Evolutionary conservation across 208 protist genomes (phyloP).

Genomic region (Crithidia bombi): DNA sequence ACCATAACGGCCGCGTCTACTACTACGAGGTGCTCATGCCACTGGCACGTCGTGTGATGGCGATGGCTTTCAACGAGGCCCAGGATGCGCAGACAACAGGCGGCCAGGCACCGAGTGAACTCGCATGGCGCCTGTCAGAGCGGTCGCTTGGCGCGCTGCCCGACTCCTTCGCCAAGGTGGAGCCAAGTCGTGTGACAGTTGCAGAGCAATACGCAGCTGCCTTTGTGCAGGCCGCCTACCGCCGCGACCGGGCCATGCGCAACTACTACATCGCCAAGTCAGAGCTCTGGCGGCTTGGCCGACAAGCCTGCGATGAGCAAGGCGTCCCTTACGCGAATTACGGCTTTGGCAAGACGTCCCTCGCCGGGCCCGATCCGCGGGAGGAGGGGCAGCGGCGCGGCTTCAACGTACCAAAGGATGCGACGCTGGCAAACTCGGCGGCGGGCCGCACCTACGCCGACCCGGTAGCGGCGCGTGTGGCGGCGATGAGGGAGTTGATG

Average conservation of each 20-base stretch:
- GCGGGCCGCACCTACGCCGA: constrained; percentile 27
- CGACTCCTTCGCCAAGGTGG: constrained; percentile 23
- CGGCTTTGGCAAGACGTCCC: constrained; percentile 61
- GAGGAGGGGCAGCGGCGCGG: constrained; percentile 58
- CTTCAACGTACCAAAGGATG: constrained; percentile 49
- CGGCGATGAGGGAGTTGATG: constrained; percentile 27
- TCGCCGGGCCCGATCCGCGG: constrained; percentile 61
- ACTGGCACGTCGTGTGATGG: constrained; percentile 82
- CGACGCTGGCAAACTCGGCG: constrained; percentile 23
- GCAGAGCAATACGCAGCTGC: constrained; percentile 84
- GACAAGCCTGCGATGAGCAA: constrained; percentile 60
- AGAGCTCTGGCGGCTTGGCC: constrained; percentile 62
- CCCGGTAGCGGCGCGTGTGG: constrained; percentile 34
- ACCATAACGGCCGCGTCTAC: constrained; percentile 79
- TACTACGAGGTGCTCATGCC: constrained; percentile 90
- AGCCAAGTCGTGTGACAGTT: constrained; percentile 43
- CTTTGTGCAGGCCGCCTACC: constrained; percentile 86
- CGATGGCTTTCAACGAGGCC: constrained; percentile 74
- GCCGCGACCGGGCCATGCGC: constrained; percentile 71
- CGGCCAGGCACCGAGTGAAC: constrained; percentile 50
- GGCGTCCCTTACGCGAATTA: constrained; percentile 63
- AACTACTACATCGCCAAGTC: constrained; percentile 51
- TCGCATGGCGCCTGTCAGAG: constrained; percentile 78
- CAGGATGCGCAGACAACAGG: constrained; percentile 42
- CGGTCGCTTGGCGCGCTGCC: constrained; percentile 43